Evolutionary conservation across 176 grass and related monocot species (phyloP), one percentile per base, ranked within the genome.

Genomic region (Aegilops longissima): DNA sequence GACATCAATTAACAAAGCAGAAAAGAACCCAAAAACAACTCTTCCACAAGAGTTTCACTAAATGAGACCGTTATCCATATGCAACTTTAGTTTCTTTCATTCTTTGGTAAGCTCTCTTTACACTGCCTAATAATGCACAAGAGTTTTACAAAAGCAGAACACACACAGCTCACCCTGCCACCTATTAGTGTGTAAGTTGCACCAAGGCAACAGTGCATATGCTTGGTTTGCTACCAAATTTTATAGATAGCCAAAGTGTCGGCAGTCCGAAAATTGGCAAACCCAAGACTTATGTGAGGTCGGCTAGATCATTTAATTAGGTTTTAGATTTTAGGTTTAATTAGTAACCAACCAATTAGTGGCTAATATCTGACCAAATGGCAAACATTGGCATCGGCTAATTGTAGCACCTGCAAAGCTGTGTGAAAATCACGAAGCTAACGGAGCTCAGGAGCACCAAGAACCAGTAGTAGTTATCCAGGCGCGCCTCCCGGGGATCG

Each of bases 391-490:
- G 51, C 51, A 21, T 27, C 77, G 10, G 73, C 49, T 75, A 39
- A 14, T 85, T 73, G 84, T 92, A 90, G 82, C 79, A 90, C 78
- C 54, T 92, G 77, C 87, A 88, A 31, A 92, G 70, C 87, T 84
- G 77, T 2, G 76, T 73, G 77, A 91, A 98, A 4, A 84, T 2
- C 9, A 90, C 4, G 79, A 98, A 98, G 85, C 94, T 94, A 77
- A 94, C 20, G 81, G 61, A 85, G 86, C 97, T 88, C 2, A 96
- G 59, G 9, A 96, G 31, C 27, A 73, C 88, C 82, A 98, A 77
- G 86, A 96, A 88, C 90, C 90, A 96, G 61, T 94, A 96, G 85
- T 88, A 98, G 40, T 87, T 88, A 38, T 96, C 93, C 1, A 98
- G 88, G 52, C 47, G 87, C 20, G 85, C 79, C 61, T 87, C 82